Base-by-base conservation (phyloP, 208 protist species). In the Entamoeba histolytica region DNA sequence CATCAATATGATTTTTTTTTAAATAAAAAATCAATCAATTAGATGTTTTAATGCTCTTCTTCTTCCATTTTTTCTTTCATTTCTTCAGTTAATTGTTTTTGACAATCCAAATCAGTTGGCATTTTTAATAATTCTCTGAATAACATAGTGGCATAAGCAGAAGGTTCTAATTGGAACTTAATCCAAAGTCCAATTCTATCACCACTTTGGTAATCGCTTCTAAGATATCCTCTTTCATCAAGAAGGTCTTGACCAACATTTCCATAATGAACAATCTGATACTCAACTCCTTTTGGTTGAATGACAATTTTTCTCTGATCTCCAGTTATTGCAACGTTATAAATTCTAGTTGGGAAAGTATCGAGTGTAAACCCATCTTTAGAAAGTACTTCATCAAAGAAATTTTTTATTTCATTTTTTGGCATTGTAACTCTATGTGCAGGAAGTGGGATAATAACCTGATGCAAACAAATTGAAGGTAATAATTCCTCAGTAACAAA, bases 91-190 rank as follows among this genome's bases (percentile, higher is more conserved):
- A 55, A 55, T 55, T 55, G 50, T 55, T 17, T 87, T 87, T 87
- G 61, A 23, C 31, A 39, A 87, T 87, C 61, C 28, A 87, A 35
- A 23, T 87, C 61, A 1, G 28, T 35, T n/a, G 61, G 61, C 61
- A 87, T 87, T 87, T 92, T 92, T 39, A 50, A 55, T 17, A 92
- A 23, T 92, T 92, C 91, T 92, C 91, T 92, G 28, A 92, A 55
- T 4, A 92, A 49, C 91, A 92, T 92, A 51, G 91, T 92, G 4
- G 91, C 91, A 35, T 92, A 92, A 35, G 91, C 44, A 92, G 91
- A 50, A 31, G 91, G n/a, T 39, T 49, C 47, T n/a, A 92, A 35
- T 17, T 50, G 15, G 49, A 92, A 92, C 12, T 49, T 39, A 28
- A 92, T 50, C 35, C 44, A 35, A 5, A 92, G 28, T 17, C 17